Evolutionary conservation across 805 yeast species (phyloP).

Genomic region (Barnettozyma californica): DNA sequence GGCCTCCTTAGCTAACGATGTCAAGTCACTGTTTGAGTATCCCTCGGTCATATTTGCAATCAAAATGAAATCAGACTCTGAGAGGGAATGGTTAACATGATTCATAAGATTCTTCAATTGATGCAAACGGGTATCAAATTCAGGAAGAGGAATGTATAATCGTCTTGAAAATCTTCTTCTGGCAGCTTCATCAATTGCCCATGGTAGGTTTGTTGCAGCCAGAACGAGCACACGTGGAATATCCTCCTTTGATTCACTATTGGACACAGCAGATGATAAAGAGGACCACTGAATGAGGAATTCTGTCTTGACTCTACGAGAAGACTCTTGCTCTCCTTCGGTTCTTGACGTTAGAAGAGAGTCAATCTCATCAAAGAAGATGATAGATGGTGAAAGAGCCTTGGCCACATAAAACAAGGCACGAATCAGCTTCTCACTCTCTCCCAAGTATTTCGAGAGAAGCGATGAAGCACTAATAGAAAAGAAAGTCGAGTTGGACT

Average conservation of each 20-base stretch:
- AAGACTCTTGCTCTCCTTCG: conserved; percentile 75
- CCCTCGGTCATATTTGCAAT: conserved; percentile 68
- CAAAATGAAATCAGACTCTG: conserved; percentile 54
- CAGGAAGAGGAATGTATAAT: conserved; percentile 93
- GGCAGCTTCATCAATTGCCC: conserved; percentile 98
- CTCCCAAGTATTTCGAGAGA: conserved; percentile 85
- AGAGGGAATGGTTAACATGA: conserved; percentile 66
- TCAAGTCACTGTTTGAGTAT: conserved; percentile 89
- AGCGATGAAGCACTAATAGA: conserved; percentile 86
- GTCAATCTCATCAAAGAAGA: conserved; percentile 94
- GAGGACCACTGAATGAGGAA: conserved; percentile 94
- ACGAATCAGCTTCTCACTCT: conserved; percentile 86
- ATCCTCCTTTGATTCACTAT: conserved; percentile 30
- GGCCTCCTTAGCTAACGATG: conserved; percentile 92
- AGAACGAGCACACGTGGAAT: conserved; percentile 74
- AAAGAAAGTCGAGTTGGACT: conserved; percentile 88
- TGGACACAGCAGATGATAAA: conserved; percentile 78
- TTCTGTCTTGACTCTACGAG: conserved; percentile 87
- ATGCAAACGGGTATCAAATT: conserved; percentile 66
- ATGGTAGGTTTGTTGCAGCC: conserved; percentile 94
- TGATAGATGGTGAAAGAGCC: conserved; percentile 85
- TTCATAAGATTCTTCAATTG: conserved; percentile 65
- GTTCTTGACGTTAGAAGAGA: conserved; percentile 76
- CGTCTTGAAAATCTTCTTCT: conserved; percentile 87
- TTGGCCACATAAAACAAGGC: conserved; percentile 83